A percentile compares a stretch with the other conserved stretches of the same genome.
Conservation (phyloP, 345 rosid genomes). For the Aegle marmelos region DNA sequence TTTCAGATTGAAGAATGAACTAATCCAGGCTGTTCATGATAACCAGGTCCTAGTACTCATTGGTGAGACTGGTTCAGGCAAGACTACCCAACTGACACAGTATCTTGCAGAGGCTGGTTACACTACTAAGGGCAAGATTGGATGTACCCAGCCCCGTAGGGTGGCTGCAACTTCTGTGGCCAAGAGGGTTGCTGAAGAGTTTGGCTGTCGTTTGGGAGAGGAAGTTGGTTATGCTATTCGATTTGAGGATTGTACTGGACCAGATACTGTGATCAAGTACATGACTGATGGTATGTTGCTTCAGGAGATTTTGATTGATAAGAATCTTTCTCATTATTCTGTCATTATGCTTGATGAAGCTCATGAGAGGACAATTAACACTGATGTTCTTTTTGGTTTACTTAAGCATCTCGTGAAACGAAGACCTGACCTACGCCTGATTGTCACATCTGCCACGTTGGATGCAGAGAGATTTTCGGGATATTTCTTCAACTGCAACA, state of each 20-base stretch:
- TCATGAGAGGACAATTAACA: slow-evolving; percentile 70
- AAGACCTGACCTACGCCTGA: slow-evolving; percentile 63
- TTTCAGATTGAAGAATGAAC: slow-evolving; percentile 77
- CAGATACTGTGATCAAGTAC: slow-evolving; percentile 79
- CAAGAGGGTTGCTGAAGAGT: slow-evolving; percentile 87
- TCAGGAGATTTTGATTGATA: slow-evolving; percentile 63
- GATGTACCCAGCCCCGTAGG: slow-evolving; percentile 85
- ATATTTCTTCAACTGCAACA: slow-evolving; percentile 74
- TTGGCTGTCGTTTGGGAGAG: slow-evolving; percentile 82
- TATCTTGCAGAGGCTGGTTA: slow-evolving; percentile 82
- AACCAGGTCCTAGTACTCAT: slow-evolving; percentile 80
- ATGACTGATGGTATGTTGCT: slow-evolving; percentile 86
- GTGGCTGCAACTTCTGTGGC: slow-evolving; percentile 93
- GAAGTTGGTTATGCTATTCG: slow-evolving; percentile 86
- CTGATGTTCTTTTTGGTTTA: slow-evolving; percentile 73
- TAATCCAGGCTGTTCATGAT: slow-evolving; percentile 81
- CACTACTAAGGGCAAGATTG: slow-evolving; percentile 72
- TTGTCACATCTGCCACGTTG: slow-evolving; percentile 79
- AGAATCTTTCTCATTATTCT: slow-evolving; percentile 56
- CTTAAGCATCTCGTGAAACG: slow-evolving; percentile 63
- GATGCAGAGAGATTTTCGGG: slow-evolving; percentile 83
- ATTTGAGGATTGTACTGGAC: slow-evolving; percentile 83
- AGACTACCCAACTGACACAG: slow-evolving; percentile 81
- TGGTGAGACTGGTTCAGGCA: slow-evolving; percentile 88
- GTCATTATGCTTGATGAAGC: slow-evolving; percentile 81